These are phyloP conservation scores for Hypoxylon sp. DNA, from an alignment of 2,329 filamentous ascomycete species.

Conservation along the genomic window DNA sequence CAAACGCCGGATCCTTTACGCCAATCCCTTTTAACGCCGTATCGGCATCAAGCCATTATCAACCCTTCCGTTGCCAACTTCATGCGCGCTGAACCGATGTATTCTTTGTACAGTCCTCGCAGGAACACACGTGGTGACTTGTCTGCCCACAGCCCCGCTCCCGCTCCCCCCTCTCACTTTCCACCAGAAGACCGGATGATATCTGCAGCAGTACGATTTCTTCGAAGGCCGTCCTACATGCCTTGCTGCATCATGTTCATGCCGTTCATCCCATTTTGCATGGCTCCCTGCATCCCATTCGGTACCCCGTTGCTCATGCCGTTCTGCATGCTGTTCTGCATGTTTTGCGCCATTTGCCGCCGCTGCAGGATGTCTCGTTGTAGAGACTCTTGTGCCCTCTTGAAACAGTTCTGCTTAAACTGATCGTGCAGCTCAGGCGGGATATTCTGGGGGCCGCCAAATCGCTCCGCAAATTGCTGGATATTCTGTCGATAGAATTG, in stretches of 20 bases:
- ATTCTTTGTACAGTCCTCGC: conserved; percentile 18
- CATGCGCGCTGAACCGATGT: not conserved
- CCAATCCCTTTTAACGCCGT: conserved; percentile 25
- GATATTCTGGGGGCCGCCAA: conserved; percentile 62
- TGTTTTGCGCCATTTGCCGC: conserved; percentile 65
- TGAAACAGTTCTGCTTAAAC: conserved; percentile 61
- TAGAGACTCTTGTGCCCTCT: conserved; percentile 55
- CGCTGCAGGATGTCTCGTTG: conserved; percentile 52
- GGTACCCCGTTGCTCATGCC: conserved; percentile 56
- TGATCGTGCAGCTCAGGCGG: conserved; percentile 63
- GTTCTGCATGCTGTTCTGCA: conserved; percentile 52
- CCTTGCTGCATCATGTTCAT: conserved; percentile 63
- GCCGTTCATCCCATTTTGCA: conserved; percentile 44
- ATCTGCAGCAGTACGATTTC: not conserved
- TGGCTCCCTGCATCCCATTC: conserved; percentile 55
- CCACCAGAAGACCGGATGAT: not conserved
- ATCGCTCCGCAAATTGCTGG: conserved; percentile 54
- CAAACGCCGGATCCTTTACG: conserved; percentile 9
- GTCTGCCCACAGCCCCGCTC: not conserved
- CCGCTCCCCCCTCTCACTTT: too few relatives aligned
- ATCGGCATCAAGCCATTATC: not conserved
- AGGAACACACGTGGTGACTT: not conserved
- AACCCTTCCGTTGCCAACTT: not conserved
- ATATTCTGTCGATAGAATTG: conserved; percentile 61
- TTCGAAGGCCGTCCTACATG: conserved; percentile 56